Conservation (phyloP, 225 moss, liverwort and hornwort species). For the Anthoceros angustus region DNA sequence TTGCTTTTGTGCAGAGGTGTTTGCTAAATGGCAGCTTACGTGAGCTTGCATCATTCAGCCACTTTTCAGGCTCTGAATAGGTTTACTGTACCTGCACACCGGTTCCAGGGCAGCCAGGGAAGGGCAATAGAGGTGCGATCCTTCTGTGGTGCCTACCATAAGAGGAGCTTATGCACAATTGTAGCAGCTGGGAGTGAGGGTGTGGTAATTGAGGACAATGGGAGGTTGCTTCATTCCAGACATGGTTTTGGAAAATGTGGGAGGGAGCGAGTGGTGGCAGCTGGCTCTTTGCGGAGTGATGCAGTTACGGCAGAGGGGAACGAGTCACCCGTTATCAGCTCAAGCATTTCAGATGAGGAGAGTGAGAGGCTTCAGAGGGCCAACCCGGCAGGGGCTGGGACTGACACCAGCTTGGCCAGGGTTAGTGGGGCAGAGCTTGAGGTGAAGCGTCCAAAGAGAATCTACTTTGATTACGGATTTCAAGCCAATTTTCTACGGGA, state of each 20-base stretch:
- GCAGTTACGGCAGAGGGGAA: neutral
- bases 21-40: neutral
- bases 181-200: neutral
- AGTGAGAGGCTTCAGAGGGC: neutral
- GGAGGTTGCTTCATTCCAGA: neutral
- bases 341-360: neutral
- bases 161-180: neutral
- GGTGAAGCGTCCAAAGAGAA: conserved; percentile 26
- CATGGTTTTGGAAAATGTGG: neutral
- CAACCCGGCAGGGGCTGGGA: neutral
- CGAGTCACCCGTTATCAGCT: neutral
- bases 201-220: neutral
- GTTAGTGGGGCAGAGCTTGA: neutral
- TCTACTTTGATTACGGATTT: conserved; percentile 78
- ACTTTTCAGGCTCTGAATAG: neutral
- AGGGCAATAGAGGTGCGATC: neutral
- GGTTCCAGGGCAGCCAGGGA: neutral
- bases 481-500: conserved; percentile 69
- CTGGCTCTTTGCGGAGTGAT: neutral
- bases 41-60: neutral
- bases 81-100: neutral
- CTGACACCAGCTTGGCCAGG: neutral
- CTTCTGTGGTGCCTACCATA: neutral
- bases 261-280: neutral
- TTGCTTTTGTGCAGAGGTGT: neutral